Conservation (phyloP, 2,329 filamentous ascomycete species). For the Trichoderma citrinoviride region DNA sequence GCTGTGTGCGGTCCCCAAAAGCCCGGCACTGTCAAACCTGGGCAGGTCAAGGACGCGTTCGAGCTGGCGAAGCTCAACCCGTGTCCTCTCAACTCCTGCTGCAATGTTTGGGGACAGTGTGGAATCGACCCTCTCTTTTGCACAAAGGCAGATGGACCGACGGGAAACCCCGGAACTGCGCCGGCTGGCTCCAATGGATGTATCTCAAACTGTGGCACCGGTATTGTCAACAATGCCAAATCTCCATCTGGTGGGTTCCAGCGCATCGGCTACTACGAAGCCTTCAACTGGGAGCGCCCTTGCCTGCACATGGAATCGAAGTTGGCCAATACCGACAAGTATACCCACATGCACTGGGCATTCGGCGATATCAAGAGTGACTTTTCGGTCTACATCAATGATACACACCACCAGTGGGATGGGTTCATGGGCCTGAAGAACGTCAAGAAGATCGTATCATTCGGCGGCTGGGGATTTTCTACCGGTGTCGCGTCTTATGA, state of each 20-base stretch:
- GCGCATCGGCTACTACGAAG: conserved; percentile 28
- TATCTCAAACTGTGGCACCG: conserved; percentile 29
- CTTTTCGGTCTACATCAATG: conserved; percentile 24
- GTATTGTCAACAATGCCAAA: conserved; percentile 23
- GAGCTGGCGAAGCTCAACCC: conserved; percentile 30
- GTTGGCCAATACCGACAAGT: conserved; percentile 21
- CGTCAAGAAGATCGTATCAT: conserved; percentile 31
- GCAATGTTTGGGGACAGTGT: conserved; percentile 41
- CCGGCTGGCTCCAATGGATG: neutral
- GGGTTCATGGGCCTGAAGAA: conserved; percentile 26
- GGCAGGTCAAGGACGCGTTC: conserved; percentile 16
- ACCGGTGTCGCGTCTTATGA: conserved; percentile 27
- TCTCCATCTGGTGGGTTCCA: conserved; percentile 13
- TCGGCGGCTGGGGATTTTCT: conserved; percentile 33
- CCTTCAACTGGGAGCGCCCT: conserved; percentile 20
- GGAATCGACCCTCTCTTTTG: conserved; percentile 42
- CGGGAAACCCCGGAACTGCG: conserved; percentile 15
- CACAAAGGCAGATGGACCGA: conserved; percentile 1
- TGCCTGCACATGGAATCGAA: conserved; percentile 17
- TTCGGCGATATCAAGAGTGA: conserved; percentile 34
- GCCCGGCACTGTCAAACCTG: conserved; percentile 26
- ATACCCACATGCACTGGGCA: conserved; percentile 28
- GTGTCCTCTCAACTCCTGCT: conserved; percentile 33
- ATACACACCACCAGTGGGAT: conserved; percentile 28
- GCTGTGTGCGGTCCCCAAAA: conserved; percentile 28